Percentiles rank a stretch among this genome's conserved stretches.
phyloP scores from a whole-genome alignment of 225 moss, liverwort and hornwort species.

The Physcomitrellopsis africana region DNA sequence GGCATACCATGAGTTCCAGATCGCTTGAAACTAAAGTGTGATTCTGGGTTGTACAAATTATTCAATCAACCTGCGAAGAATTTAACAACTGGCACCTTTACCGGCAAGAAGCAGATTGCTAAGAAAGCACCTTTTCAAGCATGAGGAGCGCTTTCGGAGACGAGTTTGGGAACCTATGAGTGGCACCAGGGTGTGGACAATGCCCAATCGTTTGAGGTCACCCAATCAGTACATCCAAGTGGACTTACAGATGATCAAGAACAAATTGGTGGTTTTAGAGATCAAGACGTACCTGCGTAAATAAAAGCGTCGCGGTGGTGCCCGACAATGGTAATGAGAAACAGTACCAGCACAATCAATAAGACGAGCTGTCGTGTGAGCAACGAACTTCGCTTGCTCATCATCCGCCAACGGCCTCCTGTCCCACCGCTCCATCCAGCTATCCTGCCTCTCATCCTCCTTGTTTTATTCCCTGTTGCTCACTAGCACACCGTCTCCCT shows the following conservation, averaged over 20 bases:
- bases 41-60: neutral
- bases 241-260: neutral
- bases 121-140: neutral
- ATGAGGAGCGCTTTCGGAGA: neutral
- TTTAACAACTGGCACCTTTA: too few species aligned
- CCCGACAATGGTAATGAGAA: slow-evolving; percentile 11
- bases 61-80: neutral
- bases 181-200: neutral
- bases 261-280: neutral
- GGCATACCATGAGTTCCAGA: neutral
- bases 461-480: neutral
- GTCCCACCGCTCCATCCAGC: slow-evolving; percentile 23
- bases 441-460: slow-evolving; percentile 27
- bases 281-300: slow-evolving; percentile 17
- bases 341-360: slow-evolving; percentile 23
- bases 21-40: neutral
- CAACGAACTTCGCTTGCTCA: slow-evolving; percentile 16
- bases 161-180: neutral
- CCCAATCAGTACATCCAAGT: neutral
- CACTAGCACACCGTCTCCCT: neutral
- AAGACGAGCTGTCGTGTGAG: slow-evolving; percentile 3
- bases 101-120: neutral
- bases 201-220: neutral
- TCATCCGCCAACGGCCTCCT: slow-evolving; percentile 28
- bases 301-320: slow-evolving; percentile 18